Percentiles rank a stretch among this genome's conserved stretches.
phyloP scores from a whole-genome alignment of 2,329 filamentous ascomycete genomes.

The Tolypocladium tundrense region DNA sequence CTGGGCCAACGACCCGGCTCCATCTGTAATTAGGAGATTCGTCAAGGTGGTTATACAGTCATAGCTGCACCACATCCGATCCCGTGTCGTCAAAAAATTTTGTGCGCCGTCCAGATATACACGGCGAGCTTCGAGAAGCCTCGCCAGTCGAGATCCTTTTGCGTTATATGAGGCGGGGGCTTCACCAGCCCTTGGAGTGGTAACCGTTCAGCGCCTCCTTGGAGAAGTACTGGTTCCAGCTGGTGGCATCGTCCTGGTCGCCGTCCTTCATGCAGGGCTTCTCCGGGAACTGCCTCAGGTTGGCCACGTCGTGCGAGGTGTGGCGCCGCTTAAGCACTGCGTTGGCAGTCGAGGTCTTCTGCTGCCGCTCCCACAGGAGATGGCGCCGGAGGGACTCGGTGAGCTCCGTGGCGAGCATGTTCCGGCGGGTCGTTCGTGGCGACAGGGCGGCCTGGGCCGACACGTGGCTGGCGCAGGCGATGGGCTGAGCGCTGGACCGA shows the following conservation, averaged over 20 bases:
- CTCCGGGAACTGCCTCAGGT: slow-evolving; percentile 73
- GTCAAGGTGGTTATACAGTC: background rate
- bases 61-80: background rate
- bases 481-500: slow-evolving; percentile 63
- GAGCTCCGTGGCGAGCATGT: slow-evolving; percentile 92
- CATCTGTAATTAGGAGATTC: background rate
- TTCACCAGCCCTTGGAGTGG: slow-evolving; percentile 33
- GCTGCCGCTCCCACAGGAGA: slow-evolving; percentile 88
- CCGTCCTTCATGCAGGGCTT: slow-evolving; percentile 48
- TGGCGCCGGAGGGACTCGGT: slow-evolving; percentile 88
- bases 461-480: slow-evolving; percentile 57
- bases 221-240: slow-evolving; percentile 80
- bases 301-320: slow-evolving; percentile 83
- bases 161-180: background rate
- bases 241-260: slow-evolving; percentile 56
- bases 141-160: slow-evolving; percentile 8
- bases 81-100: slow-evolving; percentile 9
- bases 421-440: slow-evolving; percentile 80
- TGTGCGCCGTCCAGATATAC: slow-evolving; percentile 19
- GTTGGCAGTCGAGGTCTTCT: slow-evolving; percentile 82
- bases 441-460: slow-evolving; percentile 69
- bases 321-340: slow-evolving; percentile 83
- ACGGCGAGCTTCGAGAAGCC: slow-evolving; percentile 7
- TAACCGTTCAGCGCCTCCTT: slow-evolving; percentile 53
- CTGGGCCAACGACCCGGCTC: background rate